These are phyloP conservation scores for Pneumocystis oryctolagi DNA, from an alignment of 1,139 yeast genomes.

Conservation along the genomic window DNA sequence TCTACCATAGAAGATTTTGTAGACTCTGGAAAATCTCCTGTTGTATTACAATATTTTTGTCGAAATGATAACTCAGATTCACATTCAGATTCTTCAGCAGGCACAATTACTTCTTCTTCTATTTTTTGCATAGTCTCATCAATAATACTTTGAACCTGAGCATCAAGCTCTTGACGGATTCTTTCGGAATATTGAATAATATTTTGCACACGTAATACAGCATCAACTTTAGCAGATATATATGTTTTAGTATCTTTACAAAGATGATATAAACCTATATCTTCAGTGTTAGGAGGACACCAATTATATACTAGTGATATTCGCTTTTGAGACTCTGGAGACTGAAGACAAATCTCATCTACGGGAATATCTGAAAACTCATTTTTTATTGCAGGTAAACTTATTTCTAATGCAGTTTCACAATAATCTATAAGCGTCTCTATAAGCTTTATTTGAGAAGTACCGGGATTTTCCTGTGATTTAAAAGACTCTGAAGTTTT, in stretches of 20 bases:
- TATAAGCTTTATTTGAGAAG: slow-evolving; percentile 55
- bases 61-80: not conserved
- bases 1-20: not conserved
- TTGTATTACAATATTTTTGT: not conserved
- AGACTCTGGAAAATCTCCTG: not conserved
- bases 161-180: slow-evolving; percentile 69
- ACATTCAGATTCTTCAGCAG: not conserved
- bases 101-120: slow-evolving; percentile 1
- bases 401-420: slow-evolving; percentile 60
- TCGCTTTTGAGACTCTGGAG: slow-evolving; percentile 61
- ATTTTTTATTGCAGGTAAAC: slow-evolving; percentile 32
- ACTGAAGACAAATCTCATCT: slow-evolving; percentile 24
- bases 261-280: slow-evolving; percentile 47
- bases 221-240: slow-evolving; percentile 54
- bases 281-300: slow-evolving; percentile 41
- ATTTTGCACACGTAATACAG: slow-evolving; percentile 61
- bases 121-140: slow-evolving; percentile 37
- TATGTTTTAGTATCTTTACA: slow-evolving; percentile 54
- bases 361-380: slow-evolving; percentile 17
- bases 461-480: slow-evolving; percentile 18
- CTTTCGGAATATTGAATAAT: slow-evolving; percentile 65
- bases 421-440: slow-evolving; percentile 52
- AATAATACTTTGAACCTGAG: slow-evolving; percentile 50
- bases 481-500: not conserved
- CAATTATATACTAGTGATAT: slow-evolving; percentile 41